Evolutionary conservation across 192 early-diverging fungal species (phyloP).

Genomic region (Backusella circina): DNA sequence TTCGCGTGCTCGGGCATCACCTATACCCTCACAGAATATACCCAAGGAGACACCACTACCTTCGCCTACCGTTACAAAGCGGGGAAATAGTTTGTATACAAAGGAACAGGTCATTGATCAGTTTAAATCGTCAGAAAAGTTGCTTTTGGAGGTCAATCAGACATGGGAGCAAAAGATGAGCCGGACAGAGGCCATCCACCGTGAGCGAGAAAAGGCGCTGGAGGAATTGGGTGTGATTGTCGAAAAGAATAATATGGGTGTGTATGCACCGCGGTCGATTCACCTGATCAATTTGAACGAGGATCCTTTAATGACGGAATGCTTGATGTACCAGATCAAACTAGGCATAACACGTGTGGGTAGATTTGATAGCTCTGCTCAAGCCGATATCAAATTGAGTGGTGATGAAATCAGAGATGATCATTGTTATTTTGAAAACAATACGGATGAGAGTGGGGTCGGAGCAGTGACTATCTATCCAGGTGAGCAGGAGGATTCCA

Average conservation of each 20-base stretch:
- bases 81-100: conserved; percentile 19
- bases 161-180: conserved; percentile 74
- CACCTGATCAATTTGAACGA: conserved; percentile 80
- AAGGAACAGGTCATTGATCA: conserved; percentile 58
- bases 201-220: conserved; percentile 55
- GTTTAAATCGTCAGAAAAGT: conserved; percentile 69
- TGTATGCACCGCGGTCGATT: conserved; percentile 60
- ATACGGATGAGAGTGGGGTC: neutral
- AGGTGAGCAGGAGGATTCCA: conserved; percentile 27
- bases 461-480: conserved; percentile 61
- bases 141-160: conserved; percentile 70
- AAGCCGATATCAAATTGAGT: conserved; percentile 45
- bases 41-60: conserved; percentile 17
- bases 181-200: conserved; percentile 57
- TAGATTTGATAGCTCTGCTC: conserved; percentile 16
- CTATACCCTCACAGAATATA: conserved; percentile 2
- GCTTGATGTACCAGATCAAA: conserved; percentile 71
- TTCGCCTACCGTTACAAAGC: conserved; percentile 15
- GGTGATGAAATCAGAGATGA: conserved; percentile 42
- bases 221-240: conserved; percentile 65
- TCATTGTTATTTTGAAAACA: conserved; percentile 70
- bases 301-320: conserved; percentile 76
- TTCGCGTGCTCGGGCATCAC: neutral
- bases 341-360: conserved; percentile 64
- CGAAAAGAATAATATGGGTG: conserved; percentile 55